Conservation (phyloP, 169 alveolate genomes). For the Perkinsus chesapeaki region DNA sequence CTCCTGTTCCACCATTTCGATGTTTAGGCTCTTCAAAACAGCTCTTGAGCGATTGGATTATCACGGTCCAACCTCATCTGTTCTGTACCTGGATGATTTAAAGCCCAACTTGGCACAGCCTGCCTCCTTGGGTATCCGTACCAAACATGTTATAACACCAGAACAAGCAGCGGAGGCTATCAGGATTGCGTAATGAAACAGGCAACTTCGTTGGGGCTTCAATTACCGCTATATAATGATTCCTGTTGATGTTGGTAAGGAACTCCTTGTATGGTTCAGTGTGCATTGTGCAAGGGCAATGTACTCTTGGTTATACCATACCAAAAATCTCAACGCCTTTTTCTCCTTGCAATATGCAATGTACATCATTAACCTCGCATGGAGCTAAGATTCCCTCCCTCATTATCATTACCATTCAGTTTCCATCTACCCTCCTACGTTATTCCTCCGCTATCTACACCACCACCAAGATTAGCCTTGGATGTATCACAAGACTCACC, state of each 20-base stretch:
- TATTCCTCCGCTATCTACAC: background rate
- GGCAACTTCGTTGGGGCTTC: no score
- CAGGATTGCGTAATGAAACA: background rate
- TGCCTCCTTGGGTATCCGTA: background rate
- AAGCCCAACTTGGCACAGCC: background rate
- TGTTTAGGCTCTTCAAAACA: background rate
- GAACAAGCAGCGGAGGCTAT: background rate
- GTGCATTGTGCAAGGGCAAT: no score
- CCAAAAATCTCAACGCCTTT: no score
- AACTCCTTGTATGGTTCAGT: no score
- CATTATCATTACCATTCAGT: no score
- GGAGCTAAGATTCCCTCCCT: no score
- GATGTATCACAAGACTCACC: background rate
- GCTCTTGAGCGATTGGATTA: background rate
- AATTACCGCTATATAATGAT: no score
- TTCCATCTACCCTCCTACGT: background rate
- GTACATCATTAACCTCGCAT: no score
- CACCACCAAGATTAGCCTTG: background rate
- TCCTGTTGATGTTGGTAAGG: no score
- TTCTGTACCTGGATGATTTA: background rate
- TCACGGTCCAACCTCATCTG: background rate
- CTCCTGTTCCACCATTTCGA: no score
- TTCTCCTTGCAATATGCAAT: no score
- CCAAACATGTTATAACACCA: background rate
- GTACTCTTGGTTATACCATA: no score